Evolutionary conservation across 106 monocot genomes (phyloP).

Genomic region (Triglochin maritima): DNA sequence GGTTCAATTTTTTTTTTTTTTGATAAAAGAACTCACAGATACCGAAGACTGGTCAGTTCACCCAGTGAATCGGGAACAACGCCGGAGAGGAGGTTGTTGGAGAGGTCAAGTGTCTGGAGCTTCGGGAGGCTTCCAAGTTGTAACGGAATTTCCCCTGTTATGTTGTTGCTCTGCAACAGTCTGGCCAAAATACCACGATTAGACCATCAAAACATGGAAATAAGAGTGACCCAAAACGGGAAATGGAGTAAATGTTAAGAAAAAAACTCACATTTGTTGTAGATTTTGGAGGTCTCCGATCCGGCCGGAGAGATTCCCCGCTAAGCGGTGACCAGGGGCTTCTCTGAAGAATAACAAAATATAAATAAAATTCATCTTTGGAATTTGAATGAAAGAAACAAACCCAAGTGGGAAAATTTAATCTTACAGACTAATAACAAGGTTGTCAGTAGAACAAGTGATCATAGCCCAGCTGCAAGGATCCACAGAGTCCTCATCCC

Average conservation of each 20-base stretch:
- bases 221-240: background rate
- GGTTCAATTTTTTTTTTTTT: too few relatives aligned
- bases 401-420: background rate
- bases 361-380: background rate
- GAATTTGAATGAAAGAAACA: background rate
- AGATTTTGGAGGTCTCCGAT: slow-evolving; percentile 87
- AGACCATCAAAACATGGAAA: background rate
- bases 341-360: slow-evolving; percentile 28
- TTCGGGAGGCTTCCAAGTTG: slow-evolving; percentile 68
- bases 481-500: slow-evolving; percentile 90
- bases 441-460: slow-evolving; percentile 82
- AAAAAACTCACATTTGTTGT: slow-evolving; percentile 67
- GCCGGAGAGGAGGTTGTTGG: slow-evolving; percentile 73
- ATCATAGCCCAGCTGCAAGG: slow-evolving; percentile 99
- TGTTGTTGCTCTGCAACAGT: slow-evolving; percentile 87
- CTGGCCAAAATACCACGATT: slow-evolving; percentile 17
- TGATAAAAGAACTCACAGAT: slow-evolving; percentile 44
- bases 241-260: background rate
- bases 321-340: slow-evolving; percentile 73
- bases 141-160: slow-evolving; percentile 63
- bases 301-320: slow-evolving; percentile 58
- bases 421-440: slow-evolving; percentile 67
- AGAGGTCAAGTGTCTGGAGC: slow-evolving; percentile 86
- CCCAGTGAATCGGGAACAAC: slow-evolving; percentile 55
- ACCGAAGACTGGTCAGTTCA: slow-evolving; percentile 54